Evolutionary conservation across 371 early-diverging fungal genomes (phyloP).

Genomic region (Zancudomyces culisetae): DNA sequence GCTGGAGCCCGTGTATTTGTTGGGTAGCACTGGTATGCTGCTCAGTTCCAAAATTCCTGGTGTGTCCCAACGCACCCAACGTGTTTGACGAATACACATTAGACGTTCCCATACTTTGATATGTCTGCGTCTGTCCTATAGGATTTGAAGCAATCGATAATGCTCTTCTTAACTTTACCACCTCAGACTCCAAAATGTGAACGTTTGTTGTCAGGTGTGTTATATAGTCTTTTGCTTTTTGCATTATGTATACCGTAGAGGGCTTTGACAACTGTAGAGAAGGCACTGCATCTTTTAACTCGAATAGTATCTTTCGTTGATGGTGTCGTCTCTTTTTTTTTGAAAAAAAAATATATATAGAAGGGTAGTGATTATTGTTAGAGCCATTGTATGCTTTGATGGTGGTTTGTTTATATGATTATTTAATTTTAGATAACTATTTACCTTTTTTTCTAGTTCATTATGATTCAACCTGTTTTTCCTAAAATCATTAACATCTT

Average conservation of each 20-base stretch:
- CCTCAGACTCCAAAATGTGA: conserved; percentile 18
- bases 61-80: not conserved
- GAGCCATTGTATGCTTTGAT: no score
- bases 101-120: not conserved
- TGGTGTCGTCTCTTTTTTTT: conserved; percentile 9
- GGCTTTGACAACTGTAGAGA: conserved; percentile 21
- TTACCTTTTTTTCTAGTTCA: conserved; percentile 3
- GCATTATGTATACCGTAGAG: conserved; percentile 27
- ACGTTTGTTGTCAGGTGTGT: conserved; percentile 17
- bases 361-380: no score
- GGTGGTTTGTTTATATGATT: not conserved
- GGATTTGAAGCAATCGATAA: not conserved
- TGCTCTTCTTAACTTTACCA: conserved; percentile 17
- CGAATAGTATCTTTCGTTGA: conserved; percentile 22
- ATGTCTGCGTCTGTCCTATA: not conserved
- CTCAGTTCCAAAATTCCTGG: not conserved
- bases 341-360: not conserved
- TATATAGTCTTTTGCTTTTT: conserved; percentile 27
- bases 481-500: no score
- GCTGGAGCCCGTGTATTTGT: not conserved
- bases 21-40: no score
- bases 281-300: conserved; percentile 24
- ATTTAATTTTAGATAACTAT: not conserved
- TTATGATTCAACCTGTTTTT: not conserved
- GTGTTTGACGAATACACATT: not conserved